Percentiles rank a stretch among this genome's conserved stretches.
phyloP scores from a whole-genome alignment of 1,284 basidiomycete genomes.

The Bondarzewia mesenterica region DNA sequence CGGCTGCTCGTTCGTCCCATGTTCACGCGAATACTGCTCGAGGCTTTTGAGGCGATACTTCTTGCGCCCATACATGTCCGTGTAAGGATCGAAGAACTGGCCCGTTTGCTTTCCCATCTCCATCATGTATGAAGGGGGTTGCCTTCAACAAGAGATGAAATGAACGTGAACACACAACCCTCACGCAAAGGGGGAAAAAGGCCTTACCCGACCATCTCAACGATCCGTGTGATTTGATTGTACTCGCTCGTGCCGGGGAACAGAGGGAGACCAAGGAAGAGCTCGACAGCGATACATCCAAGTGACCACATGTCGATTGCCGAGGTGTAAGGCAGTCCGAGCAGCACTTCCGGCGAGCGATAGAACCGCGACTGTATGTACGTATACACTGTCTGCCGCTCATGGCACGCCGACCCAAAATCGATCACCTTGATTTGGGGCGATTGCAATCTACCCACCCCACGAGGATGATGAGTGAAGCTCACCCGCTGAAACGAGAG shows the following conservation, averaged over 20 bases:
- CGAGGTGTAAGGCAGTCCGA: constrained; percentile 91
- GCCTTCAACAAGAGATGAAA: constrained; percentile 30
- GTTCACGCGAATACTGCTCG: constrained; percentile 94
- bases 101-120: constrained; percentile 93
- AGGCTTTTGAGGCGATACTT: constrained; percentile 85
- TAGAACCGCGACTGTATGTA: constrained; percentile 99
- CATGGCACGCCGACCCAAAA: constrained; percentile 98
- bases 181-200: background rate
- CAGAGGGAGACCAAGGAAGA: constrained; percentile 92
- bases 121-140: constrained; percentile 90
- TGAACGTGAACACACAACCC: constrained; percentile 2
- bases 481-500: constrained; percentile 6
- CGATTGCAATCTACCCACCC: constrained; percentile 71
- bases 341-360: constrained; percentile 93
- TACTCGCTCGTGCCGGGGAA: constrained; percentile 99
- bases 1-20: constrained; percentile 92
- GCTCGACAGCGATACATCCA: constrained; percentile 94
- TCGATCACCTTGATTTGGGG: constrained; percentile 99
- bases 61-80: constrained; percentile 82
- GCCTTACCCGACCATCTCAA: constrained; percentile 95
- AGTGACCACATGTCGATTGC: constrained; percentile 96
- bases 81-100: constrained; percentile 87
- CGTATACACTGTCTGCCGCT: constrained; percentile 97
- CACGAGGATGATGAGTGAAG: background rate
- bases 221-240: constrained; percentile 94